Evolutionary conservation across 1,284 basidiomycete species (phyloP).

Genomic region (Trametes pubescens): DNA sequence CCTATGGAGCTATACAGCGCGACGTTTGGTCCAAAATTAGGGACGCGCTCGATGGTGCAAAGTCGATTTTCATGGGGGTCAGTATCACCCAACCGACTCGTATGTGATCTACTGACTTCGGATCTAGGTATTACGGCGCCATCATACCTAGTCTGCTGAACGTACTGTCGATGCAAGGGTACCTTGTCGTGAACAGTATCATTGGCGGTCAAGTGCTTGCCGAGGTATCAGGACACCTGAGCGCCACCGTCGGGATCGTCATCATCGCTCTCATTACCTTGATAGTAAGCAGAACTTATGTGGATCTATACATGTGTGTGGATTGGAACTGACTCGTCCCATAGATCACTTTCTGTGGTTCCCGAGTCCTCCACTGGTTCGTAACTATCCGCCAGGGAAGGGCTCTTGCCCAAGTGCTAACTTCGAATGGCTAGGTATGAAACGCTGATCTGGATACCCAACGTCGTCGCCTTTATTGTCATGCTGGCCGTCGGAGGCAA

Average conservation of each 20-base stretch:
- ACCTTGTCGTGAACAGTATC: constrained; percentile 76
- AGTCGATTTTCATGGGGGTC: constrained; percentile 64
- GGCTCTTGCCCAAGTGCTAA: background rate
- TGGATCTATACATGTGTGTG: background rate
- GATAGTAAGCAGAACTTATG: constrained; percentile 48
- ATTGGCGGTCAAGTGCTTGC: constrained; percentile 79
- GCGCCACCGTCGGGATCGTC: constrained; percentile 75
- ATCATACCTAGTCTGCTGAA: constrained; percentile 73
- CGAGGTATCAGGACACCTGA: constrained; percentile 59
- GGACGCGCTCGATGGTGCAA: constrained; percentile 70
- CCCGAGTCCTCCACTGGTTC: constrained; percentile 66
- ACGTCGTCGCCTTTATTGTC: constrained; percentile 69
- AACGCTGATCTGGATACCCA: constrained; percentile 71
- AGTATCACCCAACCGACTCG: background rate
- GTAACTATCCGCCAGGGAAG: background rate
- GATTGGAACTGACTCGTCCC: background rate
- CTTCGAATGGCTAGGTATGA: constrained; percentile 51
- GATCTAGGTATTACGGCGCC: constrained; percentile 65
- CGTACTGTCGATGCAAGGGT: constrained; percentile 70
- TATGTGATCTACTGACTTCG: background rate
- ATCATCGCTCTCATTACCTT: constrained; percentile 78
- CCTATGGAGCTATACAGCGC: constrained; percentile 44
- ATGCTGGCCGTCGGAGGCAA: constrained; percentile 68
- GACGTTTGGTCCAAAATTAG: constrained; percentile 67
- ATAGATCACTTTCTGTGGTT: constrained; percentile 62